A percentile compares a stretch with the other conserved stretches of the same genome.
Conservation (phyloP, 2,329 filamentous ascomycete genomes). For the Lachnellula willkommii region DNA sequence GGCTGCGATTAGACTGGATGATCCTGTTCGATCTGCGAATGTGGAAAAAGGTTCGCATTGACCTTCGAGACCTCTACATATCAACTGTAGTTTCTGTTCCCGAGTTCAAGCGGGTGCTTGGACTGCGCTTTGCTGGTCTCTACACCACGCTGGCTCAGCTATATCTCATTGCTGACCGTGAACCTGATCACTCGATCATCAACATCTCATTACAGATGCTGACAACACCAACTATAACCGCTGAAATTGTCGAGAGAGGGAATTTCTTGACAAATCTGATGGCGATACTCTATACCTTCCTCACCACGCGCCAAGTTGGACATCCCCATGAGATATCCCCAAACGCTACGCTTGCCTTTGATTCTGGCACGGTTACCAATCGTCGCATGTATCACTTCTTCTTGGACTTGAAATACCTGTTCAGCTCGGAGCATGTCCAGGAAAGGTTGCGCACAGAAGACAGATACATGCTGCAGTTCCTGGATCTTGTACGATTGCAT, state of each 20-base stretch:
- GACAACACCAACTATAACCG: slow-evolving; percentile 92
- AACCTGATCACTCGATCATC: slow-evolving; percentile 97
- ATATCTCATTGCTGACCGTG: slow-evolving; percentile 90
- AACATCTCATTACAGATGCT: slow-evolving; percentile 95
- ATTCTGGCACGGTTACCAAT: slow-evolving; percentile 91
- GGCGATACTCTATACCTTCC: slow-evolving; percentile 94
- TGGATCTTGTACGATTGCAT: slow-evolving; percentile 91
- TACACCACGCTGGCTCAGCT: slow-evolving; percentile 92
- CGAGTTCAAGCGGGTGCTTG: slow-evolving; percentile 90
- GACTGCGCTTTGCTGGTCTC: slow-evolving; percentile 86
- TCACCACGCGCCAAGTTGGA: slow-evolving; percentile 92
- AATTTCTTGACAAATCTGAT: slow-evolving; percentile 95
- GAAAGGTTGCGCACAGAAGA: slow-evolving; percentile 75
- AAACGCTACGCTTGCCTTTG: slow-evolving; percentile 82
- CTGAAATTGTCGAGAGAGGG: slow-evolving; percentile 87
- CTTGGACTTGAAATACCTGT: slow-evolving; percentile 84
- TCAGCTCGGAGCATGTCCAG: slow-evolving; percentile 83
- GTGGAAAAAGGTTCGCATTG: slow-evolving; percentile 93
- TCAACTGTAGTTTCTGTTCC: slow-evolving; percentile 93
- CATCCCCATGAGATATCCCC: slow-evolving; percentile 86
- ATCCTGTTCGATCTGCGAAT: slow-evolving; percentile 90
- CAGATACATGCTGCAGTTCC: slow-evolving; percentile 86
- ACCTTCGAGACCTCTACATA: slow-evolving; percentile 89
- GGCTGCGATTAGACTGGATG: slow-evolving; percentile 87
- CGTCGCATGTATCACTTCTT: slow-evolving; percentile 97